Evolutionary conservation across 2,329 filamentous ascomycete genomes (phyloP).

Genomic region (Aphanocladium album): DNA sequence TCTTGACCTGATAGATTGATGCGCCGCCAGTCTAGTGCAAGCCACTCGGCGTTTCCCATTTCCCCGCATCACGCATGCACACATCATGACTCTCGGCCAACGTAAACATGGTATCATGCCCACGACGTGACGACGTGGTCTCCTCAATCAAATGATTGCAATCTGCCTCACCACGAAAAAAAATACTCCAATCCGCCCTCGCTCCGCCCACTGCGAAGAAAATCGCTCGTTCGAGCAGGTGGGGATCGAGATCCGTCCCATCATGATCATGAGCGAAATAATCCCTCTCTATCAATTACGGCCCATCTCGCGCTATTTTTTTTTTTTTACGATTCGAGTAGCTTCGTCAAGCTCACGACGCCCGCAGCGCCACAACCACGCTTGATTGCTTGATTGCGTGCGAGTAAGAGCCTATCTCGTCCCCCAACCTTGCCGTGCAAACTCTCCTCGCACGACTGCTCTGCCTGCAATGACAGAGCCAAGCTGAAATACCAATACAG

Average conservation of each 20-base stretch:
- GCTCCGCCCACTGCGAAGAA: not conserved
- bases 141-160: too few species aligned
- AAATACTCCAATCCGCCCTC: not conserved
- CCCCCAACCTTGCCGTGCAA: too few species aligned
- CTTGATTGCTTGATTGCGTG: not conserved
- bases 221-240: not conserved
- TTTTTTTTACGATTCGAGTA: not conserved
- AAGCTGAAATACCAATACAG: not conserved
- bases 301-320: not conserved
- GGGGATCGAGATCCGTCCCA: not conserved
- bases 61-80: not conserved
- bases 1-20: not conserved
- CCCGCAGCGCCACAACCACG: not conserved
- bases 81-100: not conserved
- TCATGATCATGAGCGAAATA: not conserved
- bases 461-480: not conserved
- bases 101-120: not conserved
- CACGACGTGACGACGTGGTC: not conserved
- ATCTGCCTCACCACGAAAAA: too few species aligned
- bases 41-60: not conserved
- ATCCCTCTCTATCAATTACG: not conserved
- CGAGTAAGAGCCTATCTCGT: not conserved
- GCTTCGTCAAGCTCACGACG: not conserved
- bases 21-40: not conserved
- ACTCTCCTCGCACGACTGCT: too few species aligned